Base-by-base conservation (phyloP, 768 basidiomycete species). In the Podaxis mareebaensis region DNA sequence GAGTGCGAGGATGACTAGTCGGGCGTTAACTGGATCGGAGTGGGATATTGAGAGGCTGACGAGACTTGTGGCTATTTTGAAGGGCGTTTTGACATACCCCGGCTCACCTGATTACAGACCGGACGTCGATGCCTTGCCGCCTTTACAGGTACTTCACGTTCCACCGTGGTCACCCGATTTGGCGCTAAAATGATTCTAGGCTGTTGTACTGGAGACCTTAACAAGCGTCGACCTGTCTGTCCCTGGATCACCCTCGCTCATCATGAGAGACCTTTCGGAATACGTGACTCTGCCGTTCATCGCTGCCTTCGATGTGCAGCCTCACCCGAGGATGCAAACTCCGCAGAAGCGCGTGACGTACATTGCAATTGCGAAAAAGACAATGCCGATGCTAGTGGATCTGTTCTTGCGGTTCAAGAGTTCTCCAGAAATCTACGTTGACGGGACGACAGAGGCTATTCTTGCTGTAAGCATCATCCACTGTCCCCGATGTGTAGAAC, bases 231-330 rank as follows among this genome's bases (percentile, higher is more conserved):
- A 93, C 57, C 78, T 94, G 17, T 76, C 84, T 3, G 78, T 83
- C 2, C 70, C 81, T 0, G 89, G 88, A 3, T 80, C 85, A 0
- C 81, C 91, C 0, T 93, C 92, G 0, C 77, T 93, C 15, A 76
- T 98, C 17, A 85, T 99, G 67, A 79, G 84, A 0, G 95, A 98
- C 72, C 78, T 98, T 4, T 87, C 96, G 0, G 91, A 95, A 73
- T 96, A 88, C 68, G 79, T 86, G 36, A 93, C 91, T 0, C 81
- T 99, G n/a, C 87, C 96, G 0, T 99, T 95, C 78, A 77, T 93
- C 1, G 90, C 90, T 2, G 87, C 89, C 0, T 92, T 92, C 68
- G 85, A 92, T 66, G 77, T 83, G 0, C 81, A 79, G 30, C 64
- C 73, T 3, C 70, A 77, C 33, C 70, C 81, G 11, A 80, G 77